Base-by-base conservation (phyloP, 257 asterid species). In the Nicotiana attenuata region DNA sequence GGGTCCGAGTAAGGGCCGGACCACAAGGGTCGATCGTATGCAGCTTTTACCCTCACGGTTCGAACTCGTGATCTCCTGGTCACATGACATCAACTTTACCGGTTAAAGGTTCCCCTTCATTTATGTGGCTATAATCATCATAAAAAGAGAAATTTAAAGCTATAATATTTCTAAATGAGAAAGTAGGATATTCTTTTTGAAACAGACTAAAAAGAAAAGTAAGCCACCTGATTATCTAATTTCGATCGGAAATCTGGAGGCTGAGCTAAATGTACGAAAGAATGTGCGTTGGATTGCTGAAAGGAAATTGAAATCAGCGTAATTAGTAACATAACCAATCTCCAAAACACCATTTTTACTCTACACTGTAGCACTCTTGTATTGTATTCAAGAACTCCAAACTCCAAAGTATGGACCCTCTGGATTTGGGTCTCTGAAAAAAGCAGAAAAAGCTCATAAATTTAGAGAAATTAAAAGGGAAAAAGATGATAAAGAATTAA, bases 401-500 rank as follows among this genome's bases (percentile, higher is more conserved):
- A 67, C 55, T 7, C 68, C 24, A 28, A 10, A 33, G 14, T 33
- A 33, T 13, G 57, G 29, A 55, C 26, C 55, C 55, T 26, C 17
- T 38, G 28, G 19, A 26, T 65, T 53, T 50, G 65, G 78, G 50
- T 35, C 59, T n/a, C 7, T 10, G 22, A 11, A n/a, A 50, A 67
- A 80, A 69, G 76, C 76, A 31, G 50, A 33, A 59, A 16, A 59
- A 35, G 52, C 29, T 64, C 33, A 55, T 82, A 71, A 63, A 50
- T 17, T 81, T 22, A 2, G 13, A 65, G 77, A 2, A 69, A 3
- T 29, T 22, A 80, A 69, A 9, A 16, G 53, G 19, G 4, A n/a
- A 38, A 24, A 57, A 16, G 0, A 41, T 8, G 11, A 35, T 65
- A 7, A 7, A 86, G 84, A 73, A 83, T 65, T 38, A 86, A 85